phyloP scores from a whole-genome alignment of 257 asterid genomes.

The Dorcoceras hygrometricum region DNA sequence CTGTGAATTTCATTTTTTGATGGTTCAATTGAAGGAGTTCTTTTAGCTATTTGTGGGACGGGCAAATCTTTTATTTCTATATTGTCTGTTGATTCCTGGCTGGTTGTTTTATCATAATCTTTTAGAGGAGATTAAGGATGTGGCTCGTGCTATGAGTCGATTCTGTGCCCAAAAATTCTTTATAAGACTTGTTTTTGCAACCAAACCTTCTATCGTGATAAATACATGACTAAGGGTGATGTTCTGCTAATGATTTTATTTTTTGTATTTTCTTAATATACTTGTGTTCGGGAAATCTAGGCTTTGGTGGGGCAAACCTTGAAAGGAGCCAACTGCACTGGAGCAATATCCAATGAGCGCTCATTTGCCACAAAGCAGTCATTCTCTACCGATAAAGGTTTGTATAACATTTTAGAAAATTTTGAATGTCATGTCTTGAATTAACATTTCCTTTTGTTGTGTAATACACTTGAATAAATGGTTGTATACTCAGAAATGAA shows the following conservation, averaged over 20 bases:
- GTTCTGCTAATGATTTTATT: constrained; percentile 8
- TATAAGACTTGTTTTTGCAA: background rate
- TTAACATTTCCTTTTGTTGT: too few relatives aligned
- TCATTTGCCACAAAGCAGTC: constrained; percentile 79
- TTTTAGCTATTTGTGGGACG: background rate
- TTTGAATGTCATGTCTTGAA: background rate
- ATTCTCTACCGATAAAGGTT: constrained; percentile 75
- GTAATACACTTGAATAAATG: too few relatives aligned
- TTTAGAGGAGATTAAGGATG: background rate
- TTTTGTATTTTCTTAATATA: constrained; percentile 7
- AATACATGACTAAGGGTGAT: constrained; percentile 16
- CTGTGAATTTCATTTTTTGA: background rate
- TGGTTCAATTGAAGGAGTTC: background rate
- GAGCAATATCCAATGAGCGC: constrained; percentile 34
- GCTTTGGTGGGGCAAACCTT: constrained; percentile 52
- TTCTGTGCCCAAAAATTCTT: background rate
- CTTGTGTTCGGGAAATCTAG: constrained; percentile 29
- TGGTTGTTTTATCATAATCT: constrained; percentile 16
- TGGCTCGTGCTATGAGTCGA: background rate
- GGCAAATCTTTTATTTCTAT: background rate
- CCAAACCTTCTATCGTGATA: background rate
- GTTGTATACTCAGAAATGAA: too few relatives aligned
- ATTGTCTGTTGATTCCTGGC: background rate
- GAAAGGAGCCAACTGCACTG: constrained; percentile 36
- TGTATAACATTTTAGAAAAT: constrained; percentile 3